Evolutionary conservation across 257 asterid genomes (phyloP), one percentile per base, ranked within the genome.

Genomic region (Scutellaria baicalensis): DNA sequence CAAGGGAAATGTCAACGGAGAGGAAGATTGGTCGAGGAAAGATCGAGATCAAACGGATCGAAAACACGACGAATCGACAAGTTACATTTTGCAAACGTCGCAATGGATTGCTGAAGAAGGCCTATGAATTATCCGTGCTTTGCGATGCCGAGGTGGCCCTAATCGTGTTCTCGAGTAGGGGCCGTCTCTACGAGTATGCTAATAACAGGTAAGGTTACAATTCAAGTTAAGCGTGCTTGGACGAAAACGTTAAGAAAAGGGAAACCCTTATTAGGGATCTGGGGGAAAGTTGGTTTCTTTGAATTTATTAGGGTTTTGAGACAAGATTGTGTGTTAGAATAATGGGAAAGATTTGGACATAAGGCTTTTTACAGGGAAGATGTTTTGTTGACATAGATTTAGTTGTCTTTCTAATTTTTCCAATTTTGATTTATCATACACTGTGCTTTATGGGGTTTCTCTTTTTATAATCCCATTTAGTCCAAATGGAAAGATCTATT

Each of bases 121-220:
- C 97, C 17, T 91, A 91, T 71, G 97, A 91, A 70, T 61, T 91
- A 5, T 88, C 97, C 40, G 97, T 88, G 76, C 97, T 88, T 39
- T 91, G 97, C 59, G 97, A 91, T 75, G 97, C 97, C 23, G 97
- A 89, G 77, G 89, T 91, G 73, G 95, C 96, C 44, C 80, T 91
- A 73, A 68, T 91, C 52, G 93, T 91, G 61, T 91, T 91, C 93
- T 89, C 97, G 4, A 80, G 75, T 70, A 82, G 96, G 18, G 97
- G 97, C 8, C 89, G 92, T 27, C 97, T 91, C 64, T 91, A 91
- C 44, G 97, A 91, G 76, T 91, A 89, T 69, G 84, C 97, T 50
- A 89, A 87, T 72, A 82, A 84, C 91, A 91, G 96, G 96, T 90
- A 58, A 1, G 7, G 2, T 2, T 8, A 9, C 50, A 42, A 59